Evolutionary conservation across 495 filamentous ascomycete genomes (phyloP), one percentile per base, ranked within the genome.

Genomic region (Xylaria sp.): DNA sequence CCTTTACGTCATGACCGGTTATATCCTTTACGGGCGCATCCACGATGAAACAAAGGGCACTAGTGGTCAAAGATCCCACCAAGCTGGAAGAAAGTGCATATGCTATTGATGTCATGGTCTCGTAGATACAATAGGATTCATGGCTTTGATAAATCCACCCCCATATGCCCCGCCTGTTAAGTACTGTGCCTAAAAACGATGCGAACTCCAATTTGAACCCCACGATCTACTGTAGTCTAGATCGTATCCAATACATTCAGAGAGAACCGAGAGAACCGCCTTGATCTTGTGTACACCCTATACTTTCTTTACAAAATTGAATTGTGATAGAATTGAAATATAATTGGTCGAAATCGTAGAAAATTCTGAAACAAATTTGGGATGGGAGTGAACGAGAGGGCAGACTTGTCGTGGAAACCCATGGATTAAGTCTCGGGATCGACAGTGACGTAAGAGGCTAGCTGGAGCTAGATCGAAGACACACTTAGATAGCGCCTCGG

Each of bases 21-120:
- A 24, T 24, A 21, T 19, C 12, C 5, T 41, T 62, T 43, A 26
- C 37, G 21, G 8, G 3, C 57, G 29, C 17, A 7, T 21, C 7
- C 19, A 59, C 57, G 26, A 8, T n/a, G 41, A 12, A 21, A 64
- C 12, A 64, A 64, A 64, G 61, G 37, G 61, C 61, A 64, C 41
- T 62, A 43, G 59, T 17, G 29, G n/a, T 26, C n/a, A 24, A 43
- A 40, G 59, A 21, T 1, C 3, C n/a, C n/a, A n/a, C n/a, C 17
- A 21, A 59, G 57, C 57, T 12, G 33, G 33, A 62, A 41, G 59
- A 62, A 62, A 62, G 61, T 40, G 41, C 37, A 40, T 35, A 52
- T 52, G 7, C 43, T 52, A 66, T 66, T 66, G 62, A 66, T 52
- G 62, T 66, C 62, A 66, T 66, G 26, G n/a, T 52, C 26, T 52